Evolutionary conservation across 2,329 filamentous ascomycete genomes (phyloP).

Genomic region (Dothideomycetes sp.): DNA sequence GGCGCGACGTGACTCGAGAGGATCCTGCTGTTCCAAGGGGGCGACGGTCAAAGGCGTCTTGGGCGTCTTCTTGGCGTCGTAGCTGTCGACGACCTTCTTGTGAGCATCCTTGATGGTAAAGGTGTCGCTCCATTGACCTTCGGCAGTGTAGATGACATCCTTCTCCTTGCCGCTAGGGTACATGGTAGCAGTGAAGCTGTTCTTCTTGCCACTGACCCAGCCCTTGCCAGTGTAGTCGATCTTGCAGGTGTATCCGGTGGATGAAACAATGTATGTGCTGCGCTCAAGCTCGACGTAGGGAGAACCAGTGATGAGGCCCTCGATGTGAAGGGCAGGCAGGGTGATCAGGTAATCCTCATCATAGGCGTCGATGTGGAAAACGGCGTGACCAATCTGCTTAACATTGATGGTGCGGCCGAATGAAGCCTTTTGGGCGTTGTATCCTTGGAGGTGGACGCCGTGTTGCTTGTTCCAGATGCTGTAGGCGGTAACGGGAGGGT

Average conservation of each 20-base stretch:
- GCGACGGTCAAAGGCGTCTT: constrained; percentile 62
- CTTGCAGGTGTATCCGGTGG: constrained; percentile 75
- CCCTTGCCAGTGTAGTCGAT: constrained; percentile 91
- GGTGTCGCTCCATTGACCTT: constrained; percentile 81
- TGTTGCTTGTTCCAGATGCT: constrained; percentile 79
- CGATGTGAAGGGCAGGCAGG: constrained; percentile 83
- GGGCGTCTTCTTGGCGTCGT: constrained; percentile 38
- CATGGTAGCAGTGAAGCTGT: constrained; percentile 69
- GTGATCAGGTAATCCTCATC: constrained; percentile 81
- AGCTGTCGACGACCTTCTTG: constrained; percentile 36
- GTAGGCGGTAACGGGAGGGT: constrained; percentile 92
- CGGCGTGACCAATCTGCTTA: constrained; percentile 67
- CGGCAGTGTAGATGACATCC: constrained; percentile 67
- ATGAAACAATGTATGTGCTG: constrained; percentile 75
- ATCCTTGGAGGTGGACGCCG: constrained; percentile 67
- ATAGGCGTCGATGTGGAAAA: constrained; percentile 61
- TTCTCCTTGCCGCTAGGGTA: constrained; percentile 63
- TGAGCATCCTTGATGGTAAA: constrained; percentile 68
- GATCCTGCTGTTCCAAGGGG: constrained; percentile 69
- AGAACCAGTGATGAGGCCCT: constrained; percentile 75
- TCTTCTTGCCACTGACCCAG: constrained; percentile 94
- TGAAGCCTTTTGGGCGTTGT: constrained; percentile 93
- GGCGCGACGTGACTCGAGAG: constrained; percentile 77
- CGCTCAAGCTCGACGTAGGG: constrained; percentile 89
- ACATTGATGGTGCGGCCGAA: constrained; percentile 91